A percentile compares a stretch with the other conserved stretches of the same genome.
Evolutionary conservation across 257 asterid genomes (phyloP).

Genomic region (Scutellaria baicalensis): DNA sequence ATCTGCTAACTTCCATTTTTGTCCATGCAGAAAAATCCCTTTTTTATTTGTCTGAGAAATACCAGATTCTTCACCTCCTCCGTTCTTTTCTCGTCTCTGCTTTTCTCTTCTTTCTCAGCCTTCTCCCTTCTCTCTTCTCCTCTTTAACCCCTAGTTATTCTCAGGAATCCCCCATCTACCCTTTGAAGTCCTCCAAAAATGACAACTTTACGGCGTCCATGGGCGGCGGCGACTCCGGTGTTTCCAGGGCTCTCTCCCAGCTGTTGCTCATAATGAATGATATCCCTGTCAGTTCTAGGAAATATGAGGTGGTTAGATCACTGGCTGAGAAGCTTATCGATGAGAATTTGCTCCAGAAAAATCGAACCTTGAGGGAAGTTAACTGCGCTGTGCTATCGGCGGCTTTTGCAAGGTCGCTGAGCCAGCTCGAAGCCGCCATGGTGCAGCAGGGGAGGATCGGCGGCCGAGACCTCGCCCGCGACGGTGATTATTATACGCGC

Average conservation of each 20-base stretch:
- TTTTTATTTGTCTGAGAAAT: conserved; percentile 25
- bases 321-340: conserved; percentile 70
- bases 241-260: conserved; percentile 70
- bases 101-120: conserved; percentile 51
- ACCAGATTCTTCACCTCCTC: conserved; percentile 31
- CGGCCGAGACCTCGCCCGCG: conserved; percentile 3
- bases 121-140: conserved; percentile 48
- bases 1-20: conserved; percentile 38
- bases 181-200: conserved; percentile 7
- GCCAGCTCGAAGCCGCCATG: conserved; percentile 54
- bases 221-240: conserved; percentile 36
- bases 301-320: conserved; percentile 66
- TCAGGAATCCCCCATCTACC: neutral
- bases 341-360: conserved; percentile 45
- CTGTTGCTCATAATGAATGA: conserved; percentile 63
- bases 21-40: conserved; percentile 46
- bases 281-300: conserved; percentile 80
- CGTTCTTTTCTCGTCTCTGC: conserved; percentile 35
- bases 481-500: neutral
- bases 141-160: conserved; percentile 1
- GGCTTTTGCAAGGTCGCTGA: conserved; percentile 53
- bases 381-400: conserved; percentile 54
- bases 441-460: conserved; percentile 22
- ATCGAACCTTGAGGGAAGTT: conserved; percentile 35
- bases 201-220: neutral